phyloP scores from a whole-genome alignment of 345 rosid genomes.

The Zanthoxylum bungeanum region DNA sequence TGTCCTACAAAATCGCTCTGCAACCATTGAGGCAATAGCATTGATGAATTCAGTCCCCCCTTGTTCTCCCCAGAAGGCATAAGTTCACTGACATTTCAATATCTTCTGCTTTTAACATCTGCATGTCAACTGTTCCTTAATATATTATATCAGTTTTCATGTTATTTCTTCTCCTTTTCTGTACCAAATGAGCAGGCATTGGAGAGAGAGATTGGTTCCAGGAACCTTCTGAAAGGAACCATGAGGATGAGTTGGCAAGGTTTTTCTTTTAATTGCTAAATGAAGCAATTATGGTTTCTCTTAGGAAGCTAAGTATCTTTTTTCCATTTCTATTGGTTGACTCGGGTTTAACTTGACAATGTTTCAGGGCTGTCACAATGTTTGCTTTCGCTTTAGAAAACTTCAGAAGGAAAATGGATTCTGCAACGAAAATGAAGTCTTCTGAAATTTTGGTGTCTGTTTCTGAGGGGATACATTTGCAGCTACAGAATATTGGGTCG shows the following conservation, averaged over 20 bases:
- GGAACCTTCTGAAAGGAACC: conserved; percentile 45
- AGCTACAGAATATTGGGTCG: conserved; percentile 60
- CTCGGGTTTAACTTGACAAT: conserved; percentile 27
- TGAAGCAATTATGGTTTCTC: not conserved
- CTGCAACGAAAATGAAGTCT: conserved; percentile 65
- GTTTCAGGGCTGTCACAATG: conserved; percentile 61
- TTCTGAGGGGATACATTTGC: conserved; percentile 57
- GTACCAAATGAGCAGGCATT: conserved; percentile 35
- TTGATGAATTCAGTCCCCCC: conserved; percentile 34
- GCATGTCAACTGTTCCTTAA: not conserved
- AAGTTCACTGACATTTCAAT: conserved; percentile 16
- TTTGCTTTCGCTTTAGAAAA: conserved; percentile 67
- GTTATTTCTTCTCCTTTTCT: conserved; percentile 10
- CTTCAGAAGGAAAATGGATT: conserved; percentile 59
- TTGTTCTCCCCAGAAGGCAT: conserved; percentile 54
- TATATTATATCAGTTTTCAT: not conserved
- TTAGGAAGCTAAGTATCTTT: not conserved
- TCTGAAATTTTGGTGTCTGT: conserved; percentile 69
- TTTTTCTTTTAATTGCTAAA: conserved; percentile 27
- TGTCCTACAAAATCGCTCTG: conserved; percentile 44
- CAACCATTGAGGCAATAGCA: conserved; percentile 32
- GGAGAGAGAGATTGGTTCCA: conserved; percentile 39
- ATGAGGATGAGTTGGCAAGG: conserved; percentile 76
- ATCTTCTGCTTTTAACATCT: conserved; percentile 14
- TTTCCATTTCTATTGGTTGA: conserved; percentile 16